These are phyloP conservation scores for Chloromonas sp. DNA, from an alignment of 163 green algal species.

Conservation along the genomic window DNA sequence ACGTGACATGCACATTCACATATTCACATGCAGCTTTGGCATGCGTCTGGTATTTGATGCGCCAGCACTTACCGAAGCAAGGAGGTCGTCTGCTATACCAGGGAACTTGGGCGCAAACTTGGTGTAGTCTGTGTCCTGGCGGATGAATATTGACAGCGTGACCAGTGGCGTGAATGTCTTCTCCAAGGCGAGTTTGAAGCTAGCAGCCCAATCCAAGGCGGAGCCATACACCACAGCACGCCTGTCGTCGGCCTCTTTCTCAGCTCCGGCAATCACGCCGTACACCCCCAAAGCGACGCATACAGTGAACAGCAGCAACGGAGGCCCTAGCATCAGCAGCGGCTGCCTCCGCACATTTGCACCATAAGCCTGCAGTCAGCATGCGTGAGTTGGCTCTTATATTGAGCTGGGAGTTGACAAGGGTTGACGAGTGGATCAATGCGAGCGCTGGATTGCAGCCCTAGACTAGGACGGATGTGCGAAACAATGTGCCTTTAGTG, in stretches of 20 bases:
- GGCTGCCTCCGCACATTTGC: conserved; percentile 15
- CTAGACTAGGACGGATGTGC: too few relatives aligned
- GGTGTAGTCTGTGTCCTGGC: conserved; percentile 12
- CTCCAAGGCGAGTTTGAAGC: conserved; percentile 20
- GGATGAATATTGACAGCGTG: conserved; percentile 21
- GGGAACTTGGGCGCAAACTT: conserved; percentile 3
- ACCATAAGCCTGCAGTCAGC: conserved; percentile 11
- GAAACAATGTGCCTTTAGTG: too few relatives aligned
- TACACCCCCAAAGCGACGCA: conserved; percentile 14
- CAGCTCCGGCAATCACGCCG: conserved; percentile 20
- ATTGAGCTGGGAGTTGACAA: too few relatives aligned
- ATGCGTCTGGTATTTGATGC: too few relatives aligned
- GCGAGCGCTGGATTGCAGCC: too few relatives aligned
- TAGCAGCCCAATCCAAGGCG: conserved; percentile 27
- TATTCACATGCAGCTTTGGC: too few relatives aligned
- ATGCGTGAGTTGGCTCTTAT: neutral
- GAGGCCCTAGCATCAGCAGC: conserved; percentile 19
- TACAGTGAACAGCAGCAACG: conserved; percentile 16
- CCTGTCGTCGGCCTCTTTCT: conserved; percentile 16
- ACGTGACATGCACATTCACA: too few relatives aligned
- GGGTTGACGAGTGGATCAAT: neutral
- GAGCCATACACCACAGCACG: conserved; percentile 3
- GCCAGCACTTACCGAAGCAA: conserved; percentile 3
- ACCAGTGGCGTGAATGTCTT: conserved; percentile 28
- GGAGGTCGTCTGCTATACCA: conserved; percentile 8